Percentiles rank a stretch among this genome's conserved stretches.
Conservation (phyloP, 179 eudicot genomes). For the Amaranthus tricolor region DNA sequence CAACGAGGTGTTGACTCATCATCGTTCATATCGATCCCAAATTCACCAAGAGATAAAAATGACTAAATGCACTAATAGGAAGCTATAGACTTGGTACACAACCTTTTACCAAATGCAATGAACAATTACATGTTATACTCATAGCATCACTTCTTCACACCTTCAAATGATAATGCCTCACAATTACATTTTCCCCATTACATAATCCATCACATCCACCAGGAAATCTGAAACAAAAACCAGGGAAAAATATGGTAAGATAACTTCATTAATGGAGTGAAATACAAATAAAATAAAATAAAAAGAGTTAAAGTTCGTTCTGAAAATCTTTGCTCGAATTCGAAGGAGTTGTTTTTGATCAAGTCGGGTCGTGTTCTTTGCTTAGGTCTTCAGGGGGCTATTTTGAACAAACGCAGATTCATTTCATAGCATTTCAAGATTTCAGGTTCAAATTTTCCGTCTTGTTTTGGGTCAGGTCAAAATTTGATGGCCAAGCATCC, state of each 20-base stretch:
- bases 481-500: too few species aligned
- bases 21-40: conserved; percentile 8
- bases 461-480: too few species aligned
- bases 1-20: conserved; percentile 84
- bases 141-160: conserved; percentile 11
- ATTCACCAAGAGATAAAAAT: background rate
- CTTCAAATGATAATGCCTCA: conserved; percentile 24
- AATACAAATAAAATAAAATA: background rate
- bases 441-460: too few species aligned
- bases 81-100: background rate
- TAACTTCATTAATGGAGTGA: background rate
- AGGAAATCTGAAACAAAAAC: conserved; percentile 55
- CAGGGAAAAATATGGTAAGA: background rate
- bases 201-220: conserved; percentile 73
- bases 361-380: too few species aligned
- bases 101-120: background rate
- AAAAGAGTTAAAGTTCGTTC: too few species aligned
- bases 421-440: too few species aligned
- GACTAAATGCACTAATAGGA: conserved; percentile 1
- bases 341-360: too few species aligned
- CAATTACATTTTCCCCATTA: conserved; percentile 56
- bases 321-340: too few species aligned
- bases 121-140: conserved; percentile 3
- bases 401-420: too few species aligned
- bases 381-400: too few species aligned